Base-by-base conservation (phyloP, 768 basidiomycete genomes). In the Suillus bovinus region DNA sequence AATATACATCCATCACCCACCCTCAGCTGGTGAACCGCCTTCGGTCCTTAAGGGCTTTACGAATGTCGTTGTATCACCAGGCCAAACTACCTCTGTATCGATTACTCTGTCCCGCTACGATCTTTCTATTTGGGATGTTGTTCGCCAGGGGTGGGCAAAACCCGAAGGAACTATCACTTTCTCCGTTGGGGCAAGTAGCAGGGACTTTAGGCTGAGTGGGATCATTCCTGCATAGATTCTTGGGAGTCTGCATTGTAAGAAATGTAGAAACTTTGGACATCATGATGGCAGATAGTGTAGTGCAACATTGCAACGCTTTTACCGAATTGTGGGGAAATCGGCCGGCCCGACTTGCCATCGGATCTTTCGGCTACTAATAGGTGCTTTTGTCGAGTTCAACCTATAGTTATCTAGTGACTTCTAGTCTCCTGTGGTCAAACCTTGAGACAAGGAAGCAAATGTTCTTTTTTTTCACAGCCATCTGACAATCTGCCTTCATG, bases 71-170 rank as follows among this genome's bases (percentile, higher is more conserved):
- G 65, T 90, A 0, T 56, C 68, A 2, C 80, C 85, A 1, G 84
- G 84, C 1, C 71, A 86, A 69, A 80, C 70, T 29, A 71, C 71
- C 61, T 71, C 64, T 9, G 84, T 86, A 2, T 80, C 77, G 7
- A 80, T 93, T 66, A 81, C 78, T 9, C 77, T 93, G 36, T 86
- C 89, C 16, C 79, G 88, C 39, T 86, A 90, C 67, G 87, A 90
- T 65, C 67, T 91, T 67, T 88, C 86, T 24, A 81, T 91, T 60
- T 94, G 91, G 93, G 90, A 94, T 72, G 83, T 82, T 1, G 81
- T 74, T 11, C 78, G 79, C 29, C 93, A 94, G 72, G 86, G 88
- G 3, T 94, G 93, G 92, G 77, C 78, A 64, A 84, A 82, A 65
- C 91, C 93, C 1, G 68, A 74, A 2, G 92, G 91, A 2, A 79